Evolutionary conservation across 371 early-diverging fungal genomes (phyloP), one percentile per base, ranked within the genome.

Genomic region (Blakeslea trispora): DNA sequence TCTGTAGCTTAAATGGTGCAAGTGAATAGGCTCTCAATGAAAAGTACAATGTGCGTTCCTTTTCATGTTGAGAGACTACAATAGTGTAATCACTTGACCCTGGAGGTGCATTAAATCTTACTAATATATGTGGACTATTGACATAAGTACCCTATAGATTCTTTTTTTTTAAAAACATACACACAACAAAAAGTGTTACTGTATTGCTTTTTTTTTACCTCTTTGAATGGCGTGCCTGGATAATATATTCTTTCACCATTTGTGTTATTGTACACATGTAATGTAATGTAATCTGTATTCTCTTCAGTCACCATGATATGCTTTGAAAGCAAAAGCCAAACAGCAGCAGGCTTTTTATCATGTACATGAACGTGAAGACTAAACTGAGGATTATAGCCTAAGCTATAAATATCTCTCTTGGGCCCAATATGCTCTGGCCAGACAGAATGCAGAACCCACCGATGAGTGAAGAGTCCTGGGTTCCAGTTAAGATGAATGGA

Each of bases 401-500:
- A 68, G 54, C 85, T 86, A 49, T 82, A 88, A 13, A 83, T 72
- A 46, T 86, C 89, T 35, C 79, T 85, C 39, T 80, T 84, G 11
- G 87, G 86, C 9, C 88, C 87, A 42, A 76, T 53, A 58, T 77
- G 74, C 49, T 77, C 70, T 23, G 73, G 80, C 89, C 89, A 89
- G 18, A 72, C 75, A 28, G 77, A 76, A 55, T 92, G 91, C 23
- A 84, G 51, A 5, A 79, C 83, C 65, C 82, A 79, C 21, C 82
- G 75, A 66, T 87, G 75, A 3, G 69, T 63, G 59, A 92, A 91
- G 39, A 84, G 53, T 22, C 75, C 83, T 13, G 93, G 91, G 66
- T 92, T 90, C 95, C 94, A 94, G 66, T 92, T 94, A 35, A 94
- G 68, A 61, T 95, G 94, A 34, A 93, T 88, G 1, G 92, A 90